These are phyloP conservation scores for Lagenidium giganteum DNA, from an alignment of 352 stramenopile genomes.

Conservation along the genomic window DNA sequence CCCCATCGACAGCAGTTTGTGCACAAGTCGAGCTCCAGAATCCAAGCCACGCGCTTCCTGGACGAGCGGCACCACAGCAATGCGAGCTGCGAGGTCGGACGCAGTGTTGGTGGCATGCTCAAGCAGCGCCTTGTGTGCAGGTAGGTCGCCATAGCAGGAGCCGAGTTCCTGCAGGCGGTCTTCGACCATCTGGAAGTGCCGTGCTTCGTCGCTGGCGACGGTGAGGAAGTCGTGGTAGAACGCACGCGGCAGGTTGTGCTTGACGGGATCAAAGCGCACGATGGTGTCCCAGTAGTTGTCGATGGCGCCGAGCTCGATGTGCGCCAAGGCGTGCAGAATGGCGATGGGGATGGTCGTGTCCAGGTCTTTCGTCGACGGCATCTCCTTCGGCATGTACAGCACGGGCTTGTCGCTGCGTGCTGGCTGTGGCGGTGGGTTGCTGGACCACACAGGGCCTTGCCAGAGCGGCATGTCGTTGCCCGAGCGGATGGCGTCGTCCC, in stretches of 20 bases:
- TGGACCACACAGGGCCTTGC: slow-evolving; percentile 21
- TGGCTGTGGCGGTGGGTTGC: slow-evolving; percentile 38
- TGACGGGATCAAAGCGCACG: slow-evolving; percentile 63
- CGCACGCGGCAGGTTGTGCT: slow-evolving; percentile 33
- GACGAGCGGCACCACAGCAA: slow-evolving; percentile 77
- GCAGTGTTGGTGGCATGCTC: slow-evolving; percentile 73
- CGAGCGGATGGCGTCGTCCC: too few species aligned
- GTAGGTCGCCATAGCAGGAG: slow-evolving; percentile 61
- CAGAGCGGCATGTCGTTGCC: slow-evolving; percentile 37
- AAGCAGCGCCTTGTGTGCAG: slow-evolving; percentile 58
- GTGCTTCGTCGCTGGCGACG: slow-evolving; percentile 66
- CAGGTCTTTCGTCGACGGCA: slow-evolving; percentile 67
- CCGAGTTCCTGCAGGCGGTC: slow-evolving; percentile 52
- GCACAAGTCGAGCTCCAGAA: slow-evolving; percentile 65
- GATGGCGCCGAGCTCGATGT: slow-evolving; percentile 85
- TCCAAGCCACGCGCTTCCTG: slow-evolving; percentile 77
- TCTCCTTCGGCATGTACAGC: slow-evolving; percentile 61
- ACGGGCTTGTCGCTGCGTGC: slow-evolving; percentile 34
- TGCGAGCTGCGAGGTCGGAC: slow-evolving; percentile 51
- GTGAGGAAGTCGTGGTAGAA: slow-evolving; percentile 78
- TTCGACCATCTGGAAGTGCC: slow-evolving; percentile 80
- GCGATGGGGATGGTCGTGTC: slow-evolving; percentile 50
- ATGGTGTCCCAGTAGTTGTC: slow-evolving; percentile 89
- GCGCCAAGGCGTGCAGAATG: slow-evolving; percentile 81
- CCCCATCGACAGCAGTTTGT: slow-evolving; percentile 65